Percentiles rank a stretch among this genome's conserved stretches.
phyloP scores from a whole-genome alignment of 2,329 filamentous ascomycete genomes.

The Alternaria novae-zelandiae region DNA sequence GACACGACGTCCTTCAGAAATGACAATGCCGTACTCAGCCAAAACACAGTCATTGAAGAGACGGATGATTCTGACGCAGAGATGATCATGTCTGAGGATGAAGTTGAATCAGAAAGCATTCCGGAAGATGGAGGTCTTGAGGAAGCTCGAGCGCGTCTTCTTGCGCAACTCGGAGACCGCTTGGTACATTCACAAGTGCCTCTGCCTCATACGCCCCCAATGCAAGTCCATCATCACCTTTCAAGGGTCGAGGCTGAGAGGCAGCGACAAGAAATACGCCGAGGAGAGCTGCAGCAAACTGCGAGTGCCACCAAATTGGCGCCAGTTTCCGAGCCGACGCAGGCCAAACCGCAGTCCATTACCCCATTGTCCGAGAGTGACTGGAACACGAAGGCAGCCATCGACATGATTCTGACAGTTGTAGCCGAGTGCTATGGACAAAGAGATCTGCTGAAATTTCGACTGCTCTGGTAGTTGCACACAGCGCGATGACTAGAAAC shows the following conservation, averaged over 20 bases:
- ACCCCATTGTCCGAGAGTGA: conserved; percentile 51
- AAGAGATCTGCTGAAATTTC: conserved; percentile 78
- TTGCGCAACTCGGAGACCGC: conserved; percentile 49
- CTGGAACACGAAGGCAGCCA: conserved; percentile 64
- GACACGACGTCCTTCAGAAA: not conserved
- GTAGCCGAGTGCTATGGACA: conserved; percentile 91
- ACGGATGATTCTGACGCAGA: conserved; percentile 19
- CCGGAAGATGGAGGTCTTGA: conserved; percentile 51
- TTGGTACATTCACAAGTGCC: conserved; percentile 30
- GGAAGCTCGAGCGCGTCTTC: conserved; percentile 56
- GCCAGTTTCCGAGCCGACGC: not conserved
- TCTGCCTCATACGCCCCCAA: not conserved
- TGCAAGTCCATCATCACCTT: not conserved
- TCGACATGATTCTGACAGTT: conserved; percentile 91
- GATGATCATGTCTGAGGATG: conserved; percentile 32
- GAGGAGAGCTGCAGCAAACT: conserved; percentile 3
- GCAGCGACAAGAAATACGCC: conserved; percentile 24
- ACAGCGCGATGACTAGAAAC: not conserved
- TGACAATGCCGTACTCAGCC: not conserved
- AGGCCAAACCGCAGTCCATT: not conserved
- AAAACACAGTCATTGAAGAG: conserved; percentile 1
- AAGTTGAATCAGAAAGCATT: conserved; percentile 13
- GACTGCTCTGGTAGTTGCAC: conserved; percentile 54
- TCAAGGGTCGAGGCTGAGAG: conserved; percentile 32
- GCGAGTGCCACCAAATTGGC: not conserved